Evolutionary conservation across 345 rosid species (phyloP), one percentile per base, ranked within the genome.

Genomic region (Arabis alpina): DNA sequence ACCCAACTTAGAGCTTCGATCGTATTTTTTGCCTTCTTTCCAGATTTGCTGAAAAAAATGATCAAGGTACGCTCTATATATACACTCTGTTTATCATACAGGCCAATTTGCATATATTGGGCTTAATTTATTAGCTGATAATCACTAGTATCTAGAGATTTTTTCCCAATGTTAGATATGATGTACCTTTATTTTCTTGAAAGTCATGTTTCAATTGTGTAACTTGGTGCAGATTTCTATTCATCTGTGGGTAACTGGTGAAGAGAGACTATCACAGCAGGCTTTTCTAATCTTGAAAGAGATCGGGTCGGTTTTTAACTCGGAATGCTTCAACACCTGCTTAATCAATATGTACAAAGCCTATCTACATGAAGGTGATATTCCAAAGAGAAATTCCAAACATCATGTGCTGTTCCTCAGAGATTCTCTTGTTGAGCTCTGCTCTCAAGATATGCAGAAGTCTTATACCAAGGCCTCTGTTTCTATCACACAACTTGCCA

Each of bases 191-290:
- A 5, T 28, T 11, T 50, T 52, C 30, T 77, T 4, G 4, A 13
- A 42, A 61, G 54, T 61, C 53, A 64, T 55, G 43, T 49, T 64
- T 65, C 67, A 14, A 16, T 62, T 51, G 44, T 55, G 55, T 41
- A 48, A 51, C 50, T 70, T 56, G 54, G 42, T 77, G 76, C 89
- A 94, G 99, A 66, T 80, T 70, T 79, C 86, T 28, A 72, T 91
- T 72, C 87, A 88, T 76, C 60, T 91, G 64, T 91, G 99, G 99
- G 86, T 86, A 60, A 89, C 93, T 0, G 81, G 95, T 62, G 84
- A 87, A 69, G 85, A 72, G 68, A 71, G 54, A 56, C 73, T 85
- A 48, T 83, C 96, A 3, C 72, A 75, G 63, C 80, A 77, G 36
- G 81, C 95, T 49, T 86, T 84, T 80, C 79, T 85, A 50, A 36